Conservation (phyloP, 306 rosid genomes). For the Fragaria ananassa region DNA sequence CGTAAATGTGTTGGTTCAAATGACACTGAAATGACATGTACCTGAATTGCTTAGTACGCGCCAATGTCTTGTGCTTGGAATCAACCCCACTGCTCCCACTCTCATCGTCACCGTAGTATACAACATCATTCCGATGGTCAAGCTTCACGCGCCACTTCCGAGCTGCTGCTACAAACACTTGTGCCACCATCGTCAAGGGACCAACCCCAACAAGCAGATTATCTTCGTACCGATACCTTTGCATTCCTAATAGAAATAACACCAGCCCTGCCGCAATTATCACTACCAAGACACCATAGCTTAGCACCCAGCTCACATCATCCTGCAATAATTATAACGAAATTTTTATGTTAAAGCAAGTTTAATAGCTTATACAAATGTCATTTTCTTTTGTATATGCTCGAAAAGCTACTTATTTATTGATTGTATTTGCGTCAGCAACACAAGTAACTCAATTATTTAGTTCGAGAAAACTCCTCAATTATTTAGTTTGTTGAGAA, state of each 20-base stretch:
- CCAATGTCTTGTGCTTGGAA: slow-evolving; percentile 15
- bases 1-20: background rate
- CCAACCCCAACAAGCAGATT: slow-evolving; percentile 36
- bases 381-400: background rate
- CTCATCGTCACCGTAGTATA: slow-evolving; percentile 27
- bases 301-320: slow-evolving; percentile 65
- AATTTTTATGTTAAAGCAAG: background rate
- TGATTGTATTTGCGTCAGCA: background rate
- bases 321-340: slow-evolving; percentile 30
- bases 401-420: background rate
- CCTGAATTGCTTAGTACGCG: slow-evolving; percentile 48
- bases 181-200: slow-evolving; percentile 60
- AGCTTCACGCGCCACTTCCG: slow-evolving; percentile 51
- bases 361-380: background rate
- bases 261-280: slow-evolving; percentile 48
- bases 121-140: slow-evolving; percentile 9
- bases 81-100: background rate
- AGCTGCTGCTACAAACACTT: slow-evolving; percentile 45
- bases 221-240: slow-evolving; percentile 40
- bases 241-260: slow-evolving; percentile 49
- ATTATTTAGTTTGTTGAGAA: no score
- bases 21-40: slow-evolving; percentile 9
- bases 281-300: slow-evolving; percentile 50
- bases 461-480: no score
- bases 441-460: background rate